A percentile compares a stretch with the other conserved stretches of the same genome.
phyloP scores from a whole-genome alignment of 2,329 filamentous ascomycete genomes.

The Pezicula radicicola region DNA sequence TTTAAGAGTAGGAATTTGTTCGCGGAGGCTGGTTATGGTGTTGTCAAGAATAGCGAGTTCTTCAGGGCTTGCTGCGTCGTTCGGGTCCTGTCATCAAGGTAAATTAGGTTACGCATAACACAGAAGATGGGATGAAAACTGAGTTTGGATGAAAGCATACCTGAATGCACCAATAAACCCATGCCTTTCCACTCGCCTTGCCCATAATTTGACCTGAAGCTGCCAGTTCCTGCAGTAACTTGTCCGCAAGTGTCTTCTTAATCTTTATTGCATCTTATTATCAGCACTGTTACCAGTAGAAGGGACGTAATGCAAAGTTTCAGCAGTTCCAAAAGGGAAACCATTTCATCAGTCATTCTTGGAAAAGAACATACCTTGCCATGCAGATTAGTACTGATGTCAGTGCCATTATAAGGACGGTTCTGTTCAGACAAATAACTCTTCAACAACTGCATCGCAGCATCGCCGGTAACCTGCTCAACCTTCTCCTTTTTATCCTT shows the following conservation, averaged over 20 bases:
- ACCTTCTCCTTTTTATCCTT: conserved; percentile 22
- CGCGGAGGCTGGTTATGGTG: conserved; percentile 43
- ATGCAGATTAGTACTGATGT: conserved; percentile 59
- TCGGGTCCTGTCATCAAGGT: conserved; percentile 38
- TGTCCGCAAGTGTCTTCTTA: conserved; percentile 49
- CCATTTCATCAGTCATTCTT: neutral
- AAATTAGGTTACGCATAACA: neutral
- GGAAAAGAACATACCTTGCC: conserved; percentile 41
- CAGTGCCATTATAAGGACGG: conserved; percentile 41
- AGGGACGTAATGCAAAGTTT: neutral
- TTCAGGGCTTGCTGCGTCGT: conserved; percentile 43
- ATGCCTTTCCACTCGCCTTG: conserved; percentile 31
- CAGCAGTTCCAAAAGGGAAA: neutral
- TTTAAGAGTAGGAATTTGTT: conserved; percentile 40
- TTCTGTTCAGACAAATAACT: conserved; percentile 34
- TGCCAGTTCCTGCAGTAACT: conserved; percentile 60
- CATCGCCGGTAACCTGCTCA: conserved; percentile 23
- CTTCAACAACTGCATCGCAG: conserved; percentile 31
- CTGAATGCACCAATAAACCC: conserved; percentile 30
- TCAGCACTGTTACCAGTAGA: conserved; percentile 4
- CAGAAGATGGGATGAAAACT: neutral
- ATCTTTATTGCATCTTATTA: conserved; percentile 13
- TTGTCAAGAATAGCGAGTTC: conserved; percentile 45
- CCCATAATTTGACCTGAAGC: conserved; percentile 57
- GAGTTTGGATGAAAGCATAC: conserved; percentile 12